A percentile compares a stretch with the other conserved stretches of the same genome.
These are phyloP conservation scores for Polytolypa hystricis DNA, from an alignment of 2,329 filamentous ascomycete genomes.

Conservation along the genomic window DNA sequence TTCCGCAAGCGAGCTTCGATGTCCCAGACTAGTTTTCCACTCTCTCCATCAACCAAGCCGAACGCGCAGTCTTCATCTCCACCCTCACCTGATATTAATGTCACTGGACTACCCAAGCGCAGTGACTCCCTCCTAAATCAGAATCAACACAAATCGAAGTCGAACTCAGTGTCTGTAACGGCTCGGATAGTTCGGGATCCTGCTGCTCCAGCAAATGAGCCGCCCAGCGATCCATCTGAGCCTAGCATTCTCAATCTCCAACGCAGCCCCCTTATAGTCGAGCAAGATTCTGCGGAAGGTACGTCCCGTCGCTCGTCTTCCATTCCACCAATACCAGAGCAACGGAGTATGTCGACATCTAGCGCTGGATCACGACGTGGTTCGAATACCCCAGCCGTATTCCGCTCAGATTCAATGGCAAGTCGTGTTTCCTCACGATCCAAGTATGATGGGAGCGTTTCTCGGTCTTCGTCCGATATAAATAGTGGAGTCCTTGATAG, in stretches of 20 bases:
- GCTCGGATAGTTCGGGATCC: slow-evolving; percentile 65
- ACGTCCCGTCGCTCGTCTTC: slow-evolving; percentile 12
- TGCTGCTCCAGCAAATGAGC: slow-evolving; percentile 31
- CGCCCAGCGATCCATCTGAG: slow-evolving; percentile 19
- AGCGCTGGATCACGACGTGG: slow-evolving; percentile 25
- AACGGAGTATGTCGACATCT: slow-evolving; percentile 29
- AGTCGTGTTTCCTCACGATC: slow-evolving; percentile 30
- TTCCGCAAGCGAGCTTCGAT: slow-evolving; percentile 33
- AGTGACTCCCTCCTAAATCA: slow-evolving; percentile 20
- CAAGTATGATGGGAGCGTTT: slow-evolving; percentile 23
- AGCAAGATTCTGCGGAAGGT: slow-evolving; percentile 46
- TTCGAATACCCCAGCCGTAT: slow-evolving; percentile 26
- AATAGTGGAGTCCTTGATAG: slow-evolving; percentile 19
- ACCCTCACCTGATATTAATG: slow-evolving; percentile 17
- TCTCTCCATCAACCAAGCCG: slow-evolving; percentile 17
- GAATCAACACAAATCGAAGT: slow-evolving; percentile 16
- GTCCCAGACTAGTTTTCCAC: slow-evolving; percentile 19
- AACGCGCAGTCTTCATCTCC: slow-evolving; percentile 18
- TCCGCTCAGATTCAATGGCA: slow-evolving; percentile 27
- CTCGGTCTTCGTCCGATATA: slow-evolving; percentile 24
- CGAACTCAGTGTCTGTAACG: slow-evolving; percentile 76
- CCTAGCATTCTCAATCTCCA: slow-evolving; percentile 35
- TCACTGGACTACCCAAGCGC: slow-evolving; percentile 22
- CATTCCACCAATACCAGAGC: slow-evolving; percentile 19
- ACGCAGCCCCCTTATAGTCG: slow-evolving; percentile 50